Evolutionary conservation across 2,329 filamentous ascomycete genomes (phyloP), one percentile per base, ranked within the genome.

Genomic region (Aureobasidium sp.): DNA sequence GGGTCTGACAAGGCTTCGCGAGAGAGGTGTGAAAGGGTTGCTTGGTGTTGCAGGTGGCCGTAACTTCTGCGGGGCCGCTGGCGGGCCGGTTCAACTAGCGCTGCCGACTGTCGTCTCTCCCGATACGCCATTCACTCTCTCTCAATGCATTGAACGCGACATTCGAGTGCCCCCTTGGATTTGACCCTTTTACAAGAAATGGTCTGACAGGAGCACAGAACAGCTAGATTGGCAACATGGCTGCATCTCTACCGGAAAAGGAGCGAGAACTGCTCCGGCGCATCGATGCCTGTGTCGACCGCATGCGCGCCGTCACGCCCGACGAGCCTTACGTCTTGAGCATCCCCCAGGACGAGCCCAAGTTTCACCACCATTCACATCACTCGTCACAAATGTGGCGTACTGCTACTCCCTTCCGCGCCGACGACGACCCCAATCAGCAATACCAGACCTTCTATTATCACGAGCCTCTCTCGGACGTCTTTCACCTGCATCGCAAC

Each of bases 401-500:
- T 67, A 67, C 70, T 36, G 80, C 84, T 65, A 84, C 83, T 3
- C 84, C 87, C 5, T 91, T 90, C 75, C 76, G 78, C 59, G 76
- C 76, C 23, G 79, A 84, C 68, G 88, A 91, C 75, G 83, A 88
- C 71, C 74, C 76, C 54, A 80, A 84, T 70, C 79, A 88, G 61
- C 88, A 90, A 73, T 90, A 90, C 74, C 82, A 88, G 79, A 90
- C 87, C 66, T 90, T 88, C 69, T 77, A 87, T 63, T 86, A 84
- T 65, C 87, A 88, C 73, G 85, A 89, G 72, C 83, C 83, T 40
- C 83, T 84, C 67, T 54, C 66, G 7, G 60, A 67, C 51, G 40
- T 67, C 33, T 65, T 67, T 40, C 63, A 69, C 16, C 29, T 64
- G 6, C 62, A 56, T 43, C 64, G 67, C 42, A 63, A 68, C 31